A percentile compares a stretch with the other conserved stretches of the same genome.
Conservation (phyloP, 805 yeast genomes). For the Yarrowia hollandica region DNA sequence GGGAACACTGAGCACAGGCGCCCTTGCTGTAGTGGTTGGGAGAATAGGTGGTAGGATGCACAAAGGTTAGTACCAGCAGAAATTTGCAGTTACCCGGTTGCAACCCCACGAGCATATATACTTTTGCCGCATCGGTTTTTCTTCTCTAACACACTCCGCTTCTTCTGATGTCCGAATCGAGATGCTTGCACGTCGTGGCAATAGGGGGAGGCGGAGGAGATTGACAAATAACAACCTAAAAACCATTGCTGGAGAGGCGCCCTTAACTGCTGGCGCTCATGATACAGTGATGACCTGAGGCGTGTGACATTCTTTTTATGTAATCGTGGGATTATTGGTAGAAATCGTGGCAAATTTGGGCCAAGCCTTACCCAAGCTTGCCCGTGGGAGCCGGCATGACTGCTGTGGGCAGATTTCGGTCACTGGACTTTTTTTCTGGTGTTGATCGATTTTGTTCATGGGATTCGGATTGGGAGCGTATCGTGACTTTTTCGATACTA, state of each 20-base stretch:
- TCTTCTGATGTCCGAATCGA: constrained; percentile 28
- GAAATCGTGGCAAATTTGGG: no score
- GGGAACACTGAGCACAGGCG: not conserved
- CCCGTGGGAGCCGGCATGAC: no score
- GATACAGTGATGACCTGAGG: constrained; percentile 30
- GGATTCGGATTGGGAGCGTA: no score
- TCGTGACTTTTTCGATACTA: no score
- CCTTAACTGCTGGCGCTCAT: constrained; percentile 30
- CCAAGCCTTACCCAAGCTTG: no score
- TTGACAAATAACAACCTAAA: constrained; percentile 27
- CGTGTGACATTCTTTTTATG: constrained; percentile 24
- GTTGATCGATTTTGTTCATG: no score
- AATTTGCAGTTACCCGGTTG: constrained; percentile 20
- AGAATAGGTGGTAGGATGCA: not conserved
- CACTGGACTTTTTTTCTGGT: no score
- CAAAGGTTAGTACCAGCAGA: not conserved
- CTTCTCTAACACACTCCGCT: not conserved
- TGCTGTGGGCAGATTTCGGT: no score
- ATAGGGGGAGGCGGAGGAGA: constrained; percentile 25
- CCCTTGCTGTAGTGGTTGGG: not conserved
- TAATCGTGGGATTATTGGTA: not conserved
- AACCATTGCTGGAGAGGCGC: constrained; percentile 30
- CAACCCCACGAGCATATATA: not conserved
- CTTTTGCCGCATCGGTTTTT: not conserved
- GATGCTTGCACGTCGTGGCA: constrained; percentile 29